A percentile compares a stretch with the other conserved stretches of the same genome.
Evolutionary conservation across 2,329 filamentous ascomycete genomes (phyloP).

Genomic region (Exophiala bonariae): DNA sequence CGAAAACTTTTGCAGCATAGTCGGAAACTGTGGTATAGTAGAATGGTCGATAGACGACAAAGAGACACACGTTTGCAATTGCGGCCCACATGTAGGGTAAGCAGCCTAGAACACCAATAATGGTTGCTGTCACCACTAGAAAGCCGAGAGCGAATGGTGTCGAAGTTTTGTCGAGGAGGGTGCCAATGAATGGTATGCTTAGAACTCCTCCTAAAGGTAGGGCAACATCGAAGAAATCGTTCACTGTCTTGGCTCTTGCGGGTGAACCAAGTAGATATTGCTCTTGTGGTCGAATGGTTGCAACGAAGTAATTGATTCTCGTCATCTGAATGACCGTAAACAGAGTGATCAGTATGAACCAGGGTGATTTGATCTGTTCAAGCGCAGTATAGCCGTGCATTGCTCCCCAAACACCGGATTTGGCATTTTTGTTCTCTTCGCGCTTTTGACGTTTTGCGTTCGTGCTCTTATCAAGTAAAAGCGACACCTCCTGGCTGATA

Average conservation of each 20-base stretch:
- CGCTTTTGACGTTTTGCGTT: slow-evolving; percentile 60
- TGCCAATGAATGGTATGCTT: slow-evolving; percentile 83
- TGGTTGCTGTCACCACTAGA: slow-evolving; percentile 70
- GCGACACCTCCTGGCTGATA: slow-evolving; percentile 69
- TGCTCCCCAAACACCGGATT: slow-evolving; percentile 80
- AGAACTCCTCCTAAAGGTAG: slow-evolving; percentile 79
- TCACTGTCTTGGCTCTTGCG: slow-evolving; percentile 65
- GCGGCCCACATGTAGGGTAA: slow-evolving; percentile 67
- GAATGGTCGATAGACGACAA: slow-evolving; percentile 43
- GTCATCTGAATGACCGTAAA: slow-evolving; percentile 79
- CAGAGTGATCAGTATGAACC: slow-evolving; percentile 80
- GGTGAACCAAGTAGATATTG: slow-evolving; percentile 67
- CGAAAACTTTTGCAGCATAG: slow-evolving; percentile 88
- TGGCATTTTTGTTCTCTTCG: slow-evolving; percentile 67
- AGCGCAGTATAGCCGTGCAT: slow-evolving; percentile 71
- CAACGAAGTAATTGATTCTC: slow-evolving; percentile 89
- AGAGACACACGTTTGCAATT: slow-evolving; percentile 74
- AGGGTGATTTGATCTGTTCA: slow-evolving; percentile 74
- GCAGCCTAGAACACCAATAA: slow-evolving; percentile 74
- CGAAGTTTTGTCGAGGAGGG: slow-evolving; percentile 73
- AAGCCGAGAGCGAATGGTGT: slow-evolving; percentile 69
- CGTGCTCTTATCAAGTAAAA: slow-evolving; percentile 66
- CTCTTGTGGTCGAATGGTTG: slow-evolving; percentile 81
- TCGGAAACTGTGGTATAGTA: slow-evolving; percentile 51
- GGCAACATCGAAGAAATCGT: slow-evolving; percentile 83